phyloP scores from a whole-genome alignment of 139 green algal species.

The Marvania coccoides region DNA sequence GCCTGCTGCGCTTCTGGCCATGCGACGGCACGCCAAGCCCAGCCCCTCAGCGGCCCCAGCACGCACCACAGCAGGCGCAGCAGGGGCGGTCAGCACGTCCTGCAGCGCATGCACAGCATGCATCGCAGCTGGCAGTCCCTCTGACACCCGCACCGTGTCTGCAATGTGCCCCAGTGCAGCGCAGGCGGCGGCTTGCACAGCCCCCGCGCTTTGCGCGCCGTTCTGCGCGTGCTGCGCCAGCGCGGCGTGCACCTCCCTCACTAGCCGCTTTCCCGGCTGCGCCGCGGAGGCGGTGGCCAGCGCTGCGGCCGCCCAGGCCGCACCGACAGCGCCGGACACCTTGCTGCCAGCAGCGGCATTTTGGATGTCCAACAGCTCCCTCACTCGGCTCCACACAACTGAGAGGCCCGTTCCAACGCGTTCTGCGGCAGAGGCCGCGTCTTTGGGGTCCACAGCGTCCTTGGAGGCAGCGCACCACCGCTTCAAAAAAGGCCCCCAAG shows the following conservation, averaged over 20 bases:
- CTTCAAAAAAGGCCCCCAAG: constrained; percentile 8
- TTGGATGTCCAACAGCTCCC: background rate
- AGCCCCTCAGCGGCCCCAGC: background rate
- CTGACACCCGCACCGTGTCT: background rate
- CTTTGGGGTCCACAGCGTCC: no score
- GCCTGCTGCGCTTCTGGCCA: background rate
- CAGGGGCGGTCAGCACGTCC: background rate
- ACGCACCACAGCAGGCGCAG: background rate
- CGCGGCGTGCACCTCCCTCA: background rate
- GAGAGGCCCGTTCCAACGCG: background rate
- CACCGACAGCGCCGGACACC: background rate
- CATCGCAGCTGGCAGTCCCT: background rate
- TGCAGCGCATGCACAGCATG: background rate
- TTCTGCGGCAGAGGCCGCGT: background rate
- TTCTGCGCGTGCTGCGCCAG: background rate
- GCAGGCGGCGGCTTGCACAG: background rate
- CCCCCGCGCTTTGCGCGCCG: background rate
- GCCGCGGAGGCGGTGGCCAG: background rate
- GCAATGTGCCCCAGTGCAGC: background rate
- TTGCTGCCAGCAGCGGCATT: background rate
- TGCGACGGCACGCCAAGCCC: background rate
- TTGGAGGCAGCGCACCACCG: constrained; percentile 8
- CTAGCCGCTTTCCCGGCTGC: constrained; percentile 2
- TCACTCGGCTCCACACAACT: background rate
- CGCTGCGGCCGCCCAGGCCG: constrained; percentile 9